Conservation (phyloP, 2,329 filamentous ascomycete species). For the Aureobasidium sp. region DNA sequence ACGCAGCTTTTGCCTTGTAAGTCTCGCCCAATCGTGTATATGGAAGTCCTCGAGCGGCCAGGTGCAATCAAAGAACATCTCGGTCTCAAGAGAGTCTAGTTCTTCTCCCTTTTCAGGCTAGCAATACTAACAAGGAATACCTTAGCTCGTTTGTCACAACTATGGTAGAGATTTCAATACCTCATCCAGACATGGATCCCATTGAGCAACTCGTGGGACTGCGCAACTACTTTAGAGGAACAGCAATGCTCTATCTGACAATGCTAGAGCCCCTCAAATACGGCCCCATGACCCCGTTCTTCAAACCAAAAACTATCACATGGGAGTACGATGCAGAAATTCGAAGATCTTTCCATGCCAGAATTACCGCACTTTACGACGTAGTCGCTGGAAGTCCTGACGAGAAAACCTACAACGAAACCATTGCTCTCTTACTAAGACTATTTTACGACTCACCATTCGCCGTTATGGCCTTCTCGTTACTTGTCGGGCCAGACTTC, state of each 20-base stretch:
- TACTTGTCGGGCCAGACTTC: constrained; percentile 5
- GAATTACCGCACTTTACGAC: background rate
- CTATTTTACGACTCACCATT: background rate
- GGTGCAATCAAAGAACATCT: background rate
- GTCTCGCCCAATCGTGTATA: background rate
- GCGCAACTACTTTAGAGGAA: constrained; percentile 1
- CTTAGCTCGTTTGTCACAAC: background rate
- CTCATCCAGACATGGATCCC: background rate
- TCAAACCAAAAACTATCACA: background rate
- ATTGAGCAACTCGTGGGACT: background rate
- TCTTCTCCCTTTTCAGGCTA: too few species aligned
- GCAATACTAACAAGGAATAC: too few species aligned
- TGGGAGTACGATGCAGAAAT: constrained; percentile 1
- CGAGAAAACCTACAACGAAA: background rate
- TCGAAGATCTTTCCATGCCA: background rate
- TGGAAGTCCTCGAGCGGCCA: background rate
- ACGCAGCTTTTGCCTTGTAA: constrained; percentile 9
- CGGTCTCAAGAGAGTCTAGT: too few species aligned
- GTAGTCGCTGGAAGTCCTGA: background rate
- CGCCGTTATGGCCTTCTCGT: background rate
- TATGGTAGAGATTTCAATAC: background rate
- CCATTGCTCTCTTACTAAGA: background rate
- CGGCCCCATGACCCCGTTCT: background rate
- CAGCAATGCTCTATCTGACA: background rate
- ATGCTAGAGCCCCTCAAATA: background rate